Evolutionary conservation across 768 basidiomycete species (phyloP), one percentile per base, ranked within the genome.

Genomic region (Termitomyces heimii): DNA sequence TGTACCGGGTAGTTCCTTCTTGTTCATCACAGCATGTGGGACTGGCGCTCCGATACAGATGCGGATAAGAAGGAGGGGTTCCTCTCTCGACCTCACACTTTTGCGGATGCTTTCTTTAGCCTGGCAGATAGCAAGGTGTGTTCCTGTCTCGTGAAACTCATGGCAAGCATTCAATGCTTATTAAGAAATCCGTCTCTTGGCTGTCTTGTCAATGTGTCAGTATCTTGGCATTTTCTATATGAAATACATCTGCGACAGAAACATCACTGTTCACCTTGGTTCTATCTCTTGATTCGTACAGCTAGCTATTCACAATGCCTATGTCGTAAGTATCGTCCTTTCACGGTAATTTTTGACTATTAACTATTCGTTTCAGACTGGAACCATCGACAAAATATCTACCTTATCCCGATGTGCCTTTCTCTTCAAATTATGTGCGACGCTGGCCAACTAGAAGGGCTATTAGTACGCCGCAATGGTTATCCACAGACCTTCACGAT

Each of bases 401-500:
- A 58, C 82, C 88, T 47, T 93, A 89, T 75, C 77, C 77, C 22
- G 79, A 84, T 14, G 75, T 89, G 34, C 75, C 84, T 44, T 79
- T 89, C 46, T 65, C 68, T 24, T 18, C 62, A 18, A 52, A 57
- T 51, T 79, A 80, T 34, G 73, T 78, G 61, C 80, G 90, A 48
- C 80, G 80, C 71, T 92, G 91, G 91, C 90, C 90, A 3, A 76
- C 80, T 42, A 79, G 81, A 68, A 77, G 78, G 48, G 82, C 82
- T 56, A 74, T 76, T 34, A 75, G 76, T 56, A 76, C 88, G 6
- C 91, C 90, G 16, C 83, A 85, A 53, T 92, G 91, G 90, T 77
- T 91, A 52, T 88, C 86, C 24, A 91, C 89, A 9, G 90, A 92
- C 72, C 79, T 92, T 45, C 79, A 91, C 42, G 91, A 92, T 71